Evolutionary conservation across 768 basidiomycete genomes (phyloP).

Genomic region (Lanmaoa rubissima): DNA sequence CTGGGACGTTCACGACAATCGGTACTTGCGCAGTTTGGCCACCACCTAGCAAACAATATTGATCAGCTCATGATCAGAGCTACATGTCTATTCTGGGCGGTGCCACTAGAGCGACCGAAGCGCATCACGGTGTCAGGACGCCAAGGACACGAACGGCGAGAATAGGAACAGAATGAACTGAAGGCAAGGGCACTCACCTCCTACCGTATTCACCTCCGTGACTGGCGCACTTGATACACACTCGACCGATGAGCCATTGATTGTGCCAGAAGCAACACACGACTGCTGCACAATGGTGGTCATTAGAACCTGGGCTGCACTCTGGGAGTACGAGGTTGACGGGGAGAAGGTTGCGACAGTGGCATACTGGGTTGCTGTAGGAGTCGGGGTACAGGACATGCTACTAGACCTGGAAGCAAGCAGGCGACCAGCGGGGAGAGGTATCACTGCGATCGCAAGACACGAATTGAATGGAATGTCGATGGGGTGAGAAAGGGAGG

Average conservation of each 20-base stretch:
- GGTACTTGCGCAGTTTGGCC: slow-evolving; percentile 39
- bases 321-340: slow-evolving; percentile 38
- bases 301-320: slow-evolving; percentile 31
- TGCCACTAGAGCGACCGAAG: neutral
- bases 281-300: slow-evolving; percentile 34
- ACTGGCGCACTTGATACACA: slow-evolving; percentile 30
- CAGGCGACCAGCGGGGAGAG: neutral
- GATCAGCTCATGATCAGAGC: slow-evolving; percentile 14
- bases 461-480: neutral
- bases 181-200: slow-evolving; percentile 30
- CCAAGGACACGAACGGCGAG: neutral
- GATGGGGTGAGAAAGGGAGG: neutral
- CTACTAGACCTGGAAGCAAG: neutral
- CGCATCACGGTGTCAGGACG: slow-evolving; percentile 20
- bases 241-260: slow-evolving; percentile 23
- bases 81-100: neutral
- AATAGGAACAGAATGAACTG: neutral
- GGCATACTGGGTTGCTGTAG: slow-evolving; percentile 44
- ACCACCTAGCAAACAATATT: slow-evolving; percentile 19
- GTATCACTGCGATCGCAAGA: neutral
- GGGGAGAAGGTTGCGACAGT: slow-evolving; percentile 35
- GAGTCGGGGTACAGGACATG: slow-evolving; percentile 42
- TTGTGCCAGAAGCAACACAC: slow-evolving; percentile 33
- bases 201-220: slow-evolving; percentile 33
- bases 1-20: slow-evolving; percentile 35